Conservation (phyloP, 163 green algal genomes). For the Smithsoniella earleae region DNA sequence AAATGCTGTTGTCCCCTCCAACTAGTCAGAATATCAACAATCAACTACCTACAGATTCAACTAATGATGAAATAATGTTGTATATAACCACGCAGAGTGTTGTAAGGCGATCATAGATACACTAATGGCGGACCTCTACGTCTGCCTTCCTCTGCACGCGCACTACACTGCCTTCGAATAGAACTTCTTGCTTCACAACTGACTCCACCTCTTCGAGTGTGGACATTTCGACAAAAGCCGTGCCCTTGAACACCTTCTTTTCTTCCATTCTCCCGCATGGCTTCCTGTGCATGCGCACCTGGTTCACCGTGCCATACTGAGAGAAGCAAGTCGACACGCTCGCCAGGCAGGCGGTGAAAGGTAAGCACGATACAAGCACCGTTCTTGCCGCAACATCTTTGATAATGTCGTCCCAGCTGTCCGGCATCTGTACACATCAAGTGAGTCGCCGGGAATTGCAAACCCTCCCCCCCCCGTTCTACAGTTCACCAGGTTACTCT, state of each 20-base stretch:
- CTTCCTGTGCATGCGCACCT: too few relatives aligned
- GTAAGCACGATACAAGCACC: neutral
- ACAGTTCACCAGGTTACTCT: too few relatives aligned
- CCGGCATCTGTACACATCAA: constrained; percentile 20
- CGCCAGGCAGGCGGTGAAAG: neutral
- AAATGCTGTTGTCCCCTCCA: too few relatives aligned
- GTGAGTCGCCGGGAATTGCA: too few relatives aligned
- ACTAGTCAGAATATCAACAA: too few relatives aligned
- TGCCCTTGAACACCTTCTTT: neutral
- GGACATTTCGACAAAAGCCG: neutral
- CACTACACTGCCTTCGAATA: neutral
- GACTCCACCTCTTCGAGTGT: neutral
- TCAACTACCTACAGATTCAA: too few relatives aligned
- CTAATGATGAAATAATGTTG: too few relatives aligned
- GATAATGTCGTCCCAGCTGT: neutral
- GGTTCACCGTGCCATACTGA: neutral
- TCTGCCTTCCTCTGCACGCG: neutral
- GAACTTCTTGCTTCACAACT: neutral
- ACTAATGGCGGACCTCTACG: too few relatives aligned
- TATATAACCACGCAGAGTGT: too few relatives aligned
- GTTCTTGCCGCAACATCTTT: constrained; percentile 4
- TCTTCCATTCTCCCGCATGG: too few relatives aligned
- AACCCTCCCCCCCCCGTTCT: too few relatives aligned
- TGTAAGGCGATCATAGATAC: too few relatives aligned
- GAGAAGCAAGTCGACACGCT: neutral